Evolutionary conservation across 2,329 filamentous ascomycete species (phyloP).

Genomic region (Lasiodiplodia citricola): DNA sequence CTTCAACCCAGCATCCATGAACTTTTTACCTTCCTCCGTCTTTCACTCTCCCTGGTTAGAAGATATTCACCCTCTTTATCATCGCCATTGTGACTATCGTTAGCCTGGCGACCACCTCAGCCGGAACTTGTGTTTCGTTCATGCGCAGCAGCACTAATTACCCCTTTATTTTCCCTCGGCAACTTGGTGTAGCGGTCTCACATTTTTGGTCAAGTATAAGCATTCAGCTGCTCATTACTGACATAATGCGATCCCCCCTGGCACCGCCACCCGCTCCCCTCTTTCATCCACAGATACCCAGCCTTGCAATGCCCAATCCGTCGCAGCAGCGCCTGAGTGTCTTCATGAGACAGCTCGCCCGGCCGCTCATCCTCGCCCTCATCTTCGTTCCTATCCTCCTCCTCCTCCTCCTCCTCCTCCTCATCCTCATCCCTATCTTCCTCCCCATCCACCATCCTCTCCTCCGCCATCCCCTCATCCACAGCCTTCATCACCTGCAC

Average conservation of each 20-base stretch:
- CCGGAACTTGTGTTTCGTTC: no score
- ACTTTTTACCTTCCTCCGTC: no score
- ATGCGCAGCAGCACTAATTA: no score
- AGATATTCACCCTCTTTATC: no score
- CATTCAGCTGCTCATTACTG: constrained; percentile 38
- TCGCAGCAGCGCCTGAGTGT: not conserved
- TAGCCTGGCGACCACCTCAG: no score
- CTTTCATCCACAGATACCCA: constrained; percentile 68
- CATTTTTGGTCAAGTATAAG: not conserved
- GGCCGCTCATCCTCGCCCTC: not conserved
- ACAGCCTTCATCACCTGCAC: not conserved
- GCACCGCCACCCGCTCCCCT: constrained; percentile 65
- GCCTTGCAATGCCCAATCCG: constrained; percentile 49
- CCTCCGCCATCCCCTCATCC: constrained; percentile 44
- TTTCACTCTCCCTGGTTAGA: no score
- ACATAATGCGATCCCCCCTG: constrained; percentile 65
- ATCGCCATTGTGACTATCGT: no score
- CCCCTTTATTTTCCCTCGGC: no score
- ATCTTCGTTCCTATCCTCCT: constrained; percentile 9
- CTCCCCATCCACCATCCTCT: constrained; percentile 38
- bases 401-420: constrained; percentile 55
- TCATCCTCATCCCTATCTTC: constrained; percentile 23
- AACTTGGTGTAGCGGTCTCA: no score
- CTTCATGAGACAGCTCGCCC: not conserved
- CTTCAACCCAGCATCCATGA: no score